A percentile compares a stretch with the other conserved stretches of the same genome.
Conservation (phyloP, 345 rosid species). For the Populus simonii region DNA sequence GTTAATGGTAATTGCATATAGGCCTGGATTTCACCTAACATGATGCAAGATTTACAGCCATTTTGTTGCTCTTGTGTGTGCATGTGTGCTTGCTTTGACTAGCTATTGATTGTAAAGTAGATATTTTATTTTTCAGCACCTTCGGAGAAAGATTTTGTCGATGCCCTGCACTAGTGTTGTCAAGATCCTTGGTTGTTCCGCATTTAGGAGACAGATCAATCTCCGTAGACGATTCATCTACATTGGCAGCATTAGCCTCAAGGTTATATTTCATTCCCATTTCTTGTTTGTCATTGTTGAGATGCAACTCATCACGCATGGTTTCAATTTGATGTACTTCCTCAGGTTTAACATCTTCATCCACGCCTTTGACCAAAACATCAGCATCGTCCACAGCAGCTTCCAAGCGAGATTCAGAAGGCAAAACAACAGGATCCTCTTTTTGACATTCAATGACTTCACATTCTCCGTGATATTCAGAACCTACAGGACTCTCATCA, state of each 20-base stretch:
- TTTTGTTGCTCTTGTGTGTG: not conserved
- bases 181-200: conserved; percentile 12
- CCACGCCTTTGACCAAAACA: conserved; percentile 19
- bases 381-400: conserved; percentile 19
- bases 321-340: conserved; percentile 26
- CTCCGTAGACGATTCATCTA: conserved; percentile 15
- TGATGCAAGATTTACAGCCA: not conserved
- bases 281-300: conserved; percentile 17
- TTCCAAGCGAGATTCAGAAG: conserved; percentile 30
- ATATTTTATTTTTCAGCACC: conserved; percentile 25
- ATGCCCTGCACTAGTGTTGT: conserved; percentile 12
- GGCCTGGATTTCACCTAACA: not conserved
- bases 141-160: conserved; percentile 25
- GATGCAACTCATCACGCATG: conserved; percentile 12
- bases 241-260: conserved; percentile 13
- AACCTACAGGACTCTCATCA: conserved; percentile 48
- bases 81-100: not conserved
- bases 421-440: conserved; percentile 23
- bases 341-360: conserved; percentile 17
- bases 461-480: conserved; percentile 31
- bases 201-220: conserved; percentile 7
- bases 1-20: not conserved
- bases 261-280: conserved; percentile 14
- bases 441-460: conserved; percentile 28
- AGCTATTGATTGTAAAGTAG: not conserved